Base-by-base conservation (phyloP, 495 filamentous ascomycete genomes). In the Poronia punctata region DNA sequence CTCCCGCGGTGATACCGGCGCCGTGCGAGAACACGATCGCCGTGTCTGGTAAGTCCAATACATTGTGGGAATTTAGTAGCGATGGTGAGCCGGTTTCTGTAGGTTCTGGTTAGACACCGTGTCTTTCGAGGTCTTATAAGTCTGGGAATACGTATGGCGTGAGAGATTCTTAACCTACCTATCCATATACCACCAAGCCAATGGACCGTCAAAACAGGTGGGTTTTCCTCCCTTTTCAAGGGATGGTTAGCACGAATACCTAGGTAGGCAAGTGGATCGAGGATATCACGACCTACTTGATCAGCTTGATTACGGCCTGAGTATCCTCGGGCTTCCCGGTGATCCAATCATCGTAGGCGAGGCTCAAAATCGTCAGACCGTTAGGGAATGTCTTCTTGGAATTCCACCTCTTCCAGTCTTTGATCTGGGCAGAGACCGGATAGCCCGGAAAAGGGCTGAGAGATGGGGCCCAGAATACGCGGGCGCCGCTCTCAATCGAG, bases 1-100 rank as follows among this genome's bases (percentile, higher is more conserved):
- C 18, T n/a, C 18, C 23, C 0, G 46, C 15, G 5, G 57, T 60
- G 12, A 70, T 38, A 43, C 46, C 58, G 24, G 35, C 43, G 11
- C 47, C 59, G 40, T 72, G 68, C 5, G 60, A 64, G 44, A 72
- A 60, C 18, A 72, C 57, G 9, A 70, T 52, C 3, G 68, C 56
- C 37, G 49, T 57, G 27, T 45, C 42, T n/a, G 34, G n/a, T n/a
- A n/a, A 53, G 47, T 63, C 53, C 3, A 70, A 49, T 22, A 64
- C 31, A 9, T 49, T 51, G 6, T 56, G 42, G 16, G 48, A 38
- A 21, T 53, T 34, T 14, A 71, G 27, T 19, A 57, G 32, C n/a
- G 55, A 47, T 3, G 67, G 65, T 25, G 48, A 47, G 42, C 61
- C 62, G 18, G 43, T 38, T 29, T 30, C 59, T 60, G 19, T 29